Percentiles rank a stretch among this genome's conserved stretches.
phyloP scores from a whole-genome alignment of 371 early-diverging fungal genomes.

The Saksenaea vasiformis region DNA sequence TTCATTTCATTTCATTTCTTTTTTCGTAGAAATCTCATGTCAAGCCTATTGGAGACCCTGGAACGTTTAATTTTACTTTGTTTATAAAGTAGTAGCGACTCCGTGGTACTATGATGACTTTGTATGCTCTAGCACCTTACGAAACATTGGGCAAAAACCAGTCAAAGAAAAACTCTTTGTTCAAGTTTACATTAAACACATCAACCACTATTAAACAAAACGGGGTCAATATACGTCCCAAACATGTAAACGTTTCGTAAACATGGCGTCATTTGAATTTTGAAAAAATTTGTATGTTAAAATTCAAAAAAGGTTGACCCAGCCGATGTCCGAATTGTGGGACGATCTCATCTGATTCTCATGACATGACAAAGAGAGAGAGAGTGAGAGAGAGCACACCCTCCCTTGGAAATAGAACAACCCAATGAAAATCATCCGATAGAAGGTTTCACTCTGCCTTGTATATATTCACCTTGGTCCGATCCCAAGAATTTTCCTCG shows the following conservation, averaged over 20 bases:
- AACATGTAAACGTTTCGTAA: background rate
- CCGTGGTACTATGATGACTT: slow-evolving; percentile 52
- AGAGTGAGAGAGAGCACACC: no score
- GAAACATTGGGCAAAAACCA: slow-evolving; percentile 31
- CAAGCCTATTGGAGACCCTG: slow-evolving; percentile 52
- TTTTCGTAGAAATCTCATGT: slow-evolving; percentile 27
- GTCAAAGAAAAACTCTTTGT: slow-evolving; percentile 44
- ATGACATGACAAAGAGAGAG: background rate
- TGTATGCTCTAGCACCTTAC: slow-evolving; percentile 28
- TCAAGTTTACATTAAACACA: slow-evolving; percentile 23
- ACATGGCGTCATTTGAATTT: background rate
- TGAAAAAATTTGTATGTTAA: background rate
- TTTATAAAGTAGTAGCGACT: slow-evolving; percentile 18
- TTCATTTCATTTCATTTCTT: slow-evolving; percentile 5
- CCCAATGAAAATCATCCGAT: slow-evolving; percentile 4
- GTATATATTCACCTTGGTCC: background rate
- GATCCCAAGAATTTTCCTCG: background rate
- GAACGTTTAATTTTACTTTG: slow-evolving; percentile 16
- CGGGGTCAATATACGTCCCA: slow-evolving; percentile 5
- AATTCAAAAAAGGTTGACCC: background rate
- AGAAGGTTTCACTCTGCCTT: background rate
- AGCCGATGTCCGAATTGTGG: slow-evolving; percentile 5
- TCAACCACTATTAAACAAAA: slow-evolving; percentile 9
- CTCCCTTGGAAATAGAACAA: background rate
- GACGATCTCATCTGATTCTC: background rate